Evolutionary conservation across 306 rosid species (phyloP).

Genomic region (Sicyos edulis): DNA sequence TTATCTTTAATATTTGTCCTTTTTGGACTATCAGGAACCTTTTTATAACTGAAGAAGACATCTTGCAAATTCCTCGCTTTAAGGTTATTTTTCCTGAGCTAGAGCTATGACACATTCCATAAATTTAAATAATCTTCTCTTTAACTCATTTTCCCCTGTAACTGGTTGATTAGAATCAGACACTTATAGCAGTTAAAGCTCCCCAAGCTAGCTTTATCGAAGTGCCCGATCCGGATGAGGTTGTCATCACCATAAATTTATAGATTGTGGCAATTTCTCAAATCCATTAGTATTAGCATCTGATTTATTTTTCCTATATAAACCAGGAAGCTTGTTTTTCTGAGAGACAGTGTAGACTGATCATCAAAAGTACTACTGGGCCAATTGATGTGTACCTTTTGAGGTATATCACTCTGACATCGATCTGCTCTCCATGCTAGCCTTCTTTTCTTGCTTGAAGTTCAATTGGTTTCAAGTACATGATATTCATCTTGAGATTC

Average conservation of each 20-base stretch:
- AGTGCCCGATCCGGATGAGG: slow-evolving; percentile 90
- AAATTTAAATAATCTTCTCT: slow-evolving; percentile 7
- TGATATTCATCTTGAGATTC: background rate
- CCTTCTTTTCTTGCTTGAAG: slow-evolving; percentile 9
- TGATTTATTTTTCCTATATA: slow-evolving; percentile 29
- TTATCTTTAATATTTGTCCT: slow-evolving; percentile 21
- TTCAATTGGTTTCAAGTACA: slow-evolving; percentile 10
- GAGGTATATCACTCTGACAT: slow-evolving; percentile 41
- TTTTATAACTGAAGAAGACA: slow-evolving; percentile 54
- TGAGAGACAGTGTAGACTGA: slow-evolving; percentile 61
- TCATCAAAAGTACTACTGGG: slow-evolving; percentile 62
- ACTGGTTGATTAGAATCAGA: slow-evolving; percentile 44
- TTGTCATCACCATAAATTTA: slow-evolving; percentile 30
- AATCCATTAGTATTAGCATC: slow-evolving; percentile 14
- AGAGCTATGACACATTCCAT: background rate
- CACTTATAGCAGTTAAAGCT: slow-evolving; percentile 69
- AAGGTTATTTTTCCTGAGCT: slow-evolving; percentile 45
- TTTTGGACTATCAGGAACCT: slow-evolving; percentile 45
- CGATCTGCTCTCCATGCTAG: background rate
- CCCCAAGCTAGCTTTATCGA: slow-evolving; percentile 68
- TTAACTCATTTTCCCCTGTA: slow-evolving; percentile 26
- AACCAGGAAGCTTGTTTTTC: slow-evolving; percentile 52
- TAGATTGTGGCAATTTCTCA: slow-evolving; percentile 26
- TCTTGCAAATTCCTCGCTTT: slow-evolving; percentile 55
- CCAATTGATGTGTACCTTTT: slow-evolving; percentile 65